Evolutionary conservation across 805 yeast genomes (phyloP).

Genomic region (Ogataea corticis): DNA sequence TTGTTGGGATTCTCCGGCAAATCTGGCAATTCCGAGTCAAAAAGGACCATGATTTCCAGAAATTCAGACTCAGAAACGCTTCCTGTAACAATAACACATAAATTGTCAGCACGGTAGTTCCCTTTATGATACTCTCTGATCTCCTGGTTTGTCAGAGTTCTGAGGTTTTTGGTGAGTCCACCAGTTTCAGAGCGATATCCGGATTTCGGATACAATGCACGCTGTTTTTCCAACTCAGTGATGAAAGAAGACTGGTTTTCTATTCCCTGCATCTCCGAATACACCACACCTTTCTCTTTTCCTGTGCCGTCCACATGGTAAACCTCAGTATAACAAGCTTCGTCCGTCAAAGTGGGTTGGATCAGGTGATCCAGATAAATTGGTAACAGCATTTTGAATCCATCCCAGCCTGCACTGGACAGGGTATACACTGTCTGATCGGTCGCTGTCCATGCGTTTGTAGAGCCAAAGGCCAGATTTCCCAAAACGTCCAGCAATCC

Average conservation of each 20-base stretch:
- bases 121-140: conserved; percentile 73
- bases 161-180: conserved; percentile 76
- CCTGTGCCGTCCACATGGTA: conserved; percentile 91
- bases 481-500: conserved; percentile 89
- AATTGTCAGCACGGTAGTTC: conserved; percentile 78
- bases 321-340: conserved; percentile 91
- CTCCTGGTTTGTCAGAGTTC: conserved; percentile 68
- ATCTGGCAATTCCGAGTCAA: conserved; percentile 58
- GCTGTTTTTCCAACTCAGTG: conserved; percentile 58
- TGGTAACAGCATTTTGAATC: conserved; percentile 80
- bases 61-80: conserved; percentile 76
- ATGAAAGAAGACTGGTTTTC: conserved; percentile 77
- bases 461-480: conserved; percentile 75
- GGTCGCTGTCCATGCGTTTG: conserved; percentile 97
- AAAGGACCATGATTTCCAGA: conserved; percentile 53
- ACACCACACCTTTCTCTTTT: conserved; percentile 94
- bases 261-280: conserved; percentile 94
- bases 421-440: conserved; percentile 95
- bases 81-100: conserved; percentile 84
- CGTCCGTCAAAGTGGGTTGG: conserved; percentile 83
- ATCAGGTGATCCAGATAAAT: conserved; percentile 86
- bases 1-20: conserved; percentile 39
- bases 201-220: conserved; percentile 56
- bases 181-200: conserved; percentile 96
- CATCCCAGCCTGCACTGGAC: conserved; percentile 95